Evolutionary conservation across 768 basidiomycete species (phyloP).

Genomic region (Pulveroboletus ravenelii): DNA sequence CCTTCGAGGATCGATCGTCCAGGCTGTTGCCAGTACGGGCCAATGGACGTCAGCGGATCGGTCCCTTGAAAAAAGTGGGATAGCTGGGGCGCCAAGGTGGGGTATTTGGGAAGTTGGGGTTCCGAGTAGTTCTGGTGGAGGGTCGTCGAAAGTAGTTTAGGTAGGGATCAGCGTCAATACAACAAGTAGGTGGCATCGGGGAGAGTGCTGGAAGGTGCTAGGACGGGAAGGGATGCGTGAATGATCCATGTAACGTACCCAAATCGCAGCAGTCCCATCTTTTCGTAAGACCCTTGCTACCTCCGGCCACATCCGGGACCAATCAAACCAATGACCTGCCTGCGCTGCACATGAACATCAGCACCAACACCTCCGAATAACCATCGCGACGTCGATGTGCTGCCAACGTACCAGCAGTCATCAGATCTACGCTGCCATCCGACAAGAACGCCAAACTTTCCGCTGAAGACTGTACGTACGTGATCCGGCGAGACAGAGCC

Average conservation of each 20-base stretch:
- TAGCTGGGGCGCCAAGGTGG: slow-evolving; percentile 54
- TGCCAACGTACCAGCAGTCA: slow-evolving; percentile 52
- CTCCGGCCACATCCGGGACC: slow-evolving; percentile 66
- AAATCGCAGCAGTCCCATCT: slow-evolving; percentile 66
- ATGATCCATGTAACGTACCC: slow-evolving; percentile 42
- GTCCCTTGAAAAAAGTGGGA: slow-evolving; percentile 58
- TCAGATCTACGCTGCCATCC: slow-evolving; percentile 58
- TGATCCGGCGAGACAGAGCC: slow-evolving; percentile 17
- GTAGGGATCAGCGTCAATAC: background rate
- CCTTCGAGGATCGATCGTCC: slow-evolving; percentile 72
- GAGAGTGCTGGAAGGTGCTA: too few relatives aligned
- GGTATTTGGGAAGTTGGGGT: slow-evolving; percentile 60
- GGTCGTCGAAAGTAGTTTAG: background rate
- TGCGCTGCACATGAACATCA: slow-evolving; percentile 45
- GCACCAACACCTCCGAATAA: background rate
- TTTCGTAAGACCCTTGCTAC: slow-evolving; percentile 51
- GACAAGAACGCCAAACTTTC: slow-evolving; percentile 52
- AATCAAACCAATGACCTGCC: slow-evolving; percentile 83
- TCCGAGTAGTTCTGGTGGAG: slow-evolving; percentile 58
- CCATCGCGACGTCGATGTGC: too few relatives aligned
- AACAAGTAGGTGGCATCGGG: background rate
- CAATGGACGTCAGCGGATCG: slow-evolving; percentile 51
- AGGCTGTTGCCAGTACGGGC: slow-evolving; percentile 76
- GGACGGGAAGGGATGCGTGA: background rate
- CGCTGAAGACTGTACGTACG: slow-evolving; percentile 40